Base-by-base conservation (phyloP, 2,329 filamentous ascomycete species). In the Aspergillus hiratsukae region DNA sequence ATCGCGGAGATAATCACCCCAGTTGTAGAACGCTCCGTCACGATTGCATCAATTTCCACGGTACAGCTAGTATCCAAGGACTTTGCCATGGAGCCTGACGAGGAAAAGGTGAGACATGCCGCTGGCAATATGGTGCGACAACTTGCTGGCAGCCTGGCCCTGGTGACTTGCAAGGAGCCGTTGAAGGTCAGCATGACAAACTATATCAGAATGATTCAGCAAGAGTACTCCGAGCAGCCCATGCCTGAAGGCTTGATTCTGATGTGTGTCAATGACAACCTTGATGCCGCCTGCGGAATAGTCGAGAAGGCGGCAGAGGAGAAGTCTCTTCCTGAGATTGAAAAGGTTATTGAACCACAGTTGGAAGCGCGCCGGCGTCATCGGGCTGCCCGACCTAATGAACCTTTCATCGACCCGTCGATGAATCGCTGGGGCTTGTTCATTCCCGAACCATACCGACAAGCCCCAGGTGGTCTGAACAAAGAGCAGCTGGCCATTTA, bases 91-190 rank as follows among this genome's bases (percentile, higher is more conserved):
- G 95, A 99, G 69, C 85, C 88, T 2, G 91, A 97, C 67, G 90
- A 96, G 75, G 89, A 90, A 62, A 89, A 90, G 59, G 83, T 97
- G 53, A 87, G 91, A 52, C 88, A 87, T 51, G 89, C 92, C 31
- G 93, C 94, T 3, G 87, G 96, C 63, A 96, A 88, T 61, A 95
- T 97, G 86, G 94, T 96, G 48, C 94, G 96, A 75, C 88, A 92
- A 51, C 89, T 96, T 27, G 93, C 94, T 25, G 94, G 94, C 41
- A 96, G 91, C 68, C 81, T 99, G 54, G 94, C 94, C 14, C 82
- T 97, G 31, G 94, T 99, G n/a, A 99, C 94, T 3, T 97, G 92
- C 70, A 99, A 97, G 75, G 94, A 99, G 72, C 94, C 94, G 17
- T 81, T 99, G 17, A 87, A 94, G 58, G 94, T 95, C 73, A 97